Base-by-base conservation (phyloP, 441 rosid species). In the Gossypium gossypioides region DNA sequence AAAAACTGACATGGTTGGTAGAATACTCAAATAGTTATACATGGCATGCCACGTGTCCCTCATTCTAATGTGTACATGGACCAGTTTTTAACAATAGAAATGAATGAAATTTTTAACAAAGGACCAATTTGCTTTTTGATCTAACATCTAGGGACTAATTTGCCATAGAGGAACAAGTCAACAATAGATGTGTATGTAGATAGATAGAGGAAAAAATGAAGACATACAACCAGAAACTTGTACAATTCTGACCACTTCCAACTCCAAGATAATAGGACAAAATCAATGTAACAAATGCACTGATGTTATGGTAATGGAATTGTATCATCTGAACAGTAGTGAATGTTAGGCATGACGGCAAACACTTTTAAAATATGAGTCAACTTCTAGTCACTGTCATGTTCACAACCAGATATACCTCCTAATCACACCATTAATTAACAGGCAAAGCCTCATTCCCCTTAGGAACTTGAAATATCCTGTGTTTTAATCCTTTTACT, bases 281-380 rank as follows among this genome's bases (percentile, higher is more conserved):
- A 6, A 44, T 57, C 19, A 67, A 67, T 2, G 10, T 60, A 5
- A 22, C 12, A 27, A 69, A 42, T 3, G 56, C 3, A 15, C 10
- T 42, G 29, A 52, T 19, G 16, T 62, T 40, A 15, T 40, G 48
- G 2, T 27, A 10, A 32, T 18, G 4, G 60, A 21, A 16, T 34
- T 37, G 32, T 9, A 7, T 1, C 5, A 37, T 68, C 42, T 54
- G 27, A 50, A 19, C 13, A 37, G 18, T 18, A 25, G 59, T 7
- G 48, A 56, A 66, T 32, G 19, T 50, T 58, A 15, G 79, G 73
- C 57, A 57, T 8, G 4, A 63, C 15, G 66, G 48, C 18, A 40
- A 64, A 64, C 67, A 29, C 69, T 56, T 6, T 21, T 40, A 52
- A 52, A 21, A 62, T 62, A 37, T n/a, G 3, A 57, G 32, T 57